Percentiles rank a stretch among this genome's conserved stretches.
phyloP scores from a whole-genome alignment of 495 filamentous ascomycete genomes.

The Lepraria neglecta region DNA sequence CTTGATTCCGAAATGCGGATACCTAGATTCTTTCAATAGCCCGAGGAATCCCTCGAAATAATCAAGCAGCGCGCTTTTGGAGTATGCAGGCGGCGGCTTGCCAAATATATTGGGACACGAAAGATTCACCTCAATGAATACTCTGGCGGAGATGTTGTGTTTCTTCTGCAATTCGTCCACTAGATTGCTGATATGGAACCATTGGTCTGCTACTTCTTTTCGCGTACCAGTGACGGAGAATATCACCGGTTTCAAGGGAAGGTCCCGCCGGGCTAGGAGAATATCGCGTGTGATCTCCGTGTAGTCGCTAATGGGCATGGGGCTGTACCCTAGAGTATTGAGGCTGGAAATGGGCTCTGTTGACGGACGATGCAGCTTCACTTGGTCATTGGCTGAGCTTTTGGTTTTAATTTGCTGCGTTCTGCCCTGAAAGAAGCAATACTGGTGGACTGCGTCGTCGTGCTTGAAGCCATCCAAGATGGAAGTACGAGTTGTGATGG shows the following conservation, averaged over 20 bases:
- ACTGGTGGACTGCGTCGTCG: slow-evolving; percentile 41
- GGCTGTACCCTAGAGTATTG: slow-evolving; percentile 43
- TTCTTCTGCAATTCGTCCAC: too few species aligned
- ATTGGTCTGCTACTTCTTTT: slow-evolving; percentile 35
- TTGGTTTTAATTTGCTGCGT: neutral
- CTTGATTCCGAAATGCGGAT: slow-evolving; percentile 55
- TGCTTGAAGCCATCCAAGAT: slow-evolving; percentile 55
- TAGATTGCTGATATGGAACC: too few species aligned
- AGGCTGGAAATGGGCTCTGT: slow-evolving; percentile 31
- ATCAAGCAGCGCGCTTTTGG: slow-evolving; percentile 34
- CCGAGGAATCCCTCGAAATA: slow-evolving; percentile 45
- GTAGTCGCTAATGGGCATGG: slow-evolving; percentile 24
- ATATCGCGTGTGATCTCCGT: too few species aligned
- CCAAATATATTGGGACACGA: slow-evolving; percentile 65
- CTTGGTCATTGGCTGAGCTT: too few species aligned
- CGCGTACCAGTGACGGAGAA: slow-evolving; percentile 61
- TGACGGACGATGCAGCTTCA: too few species aligned
- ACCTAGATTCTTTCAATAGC: neutral
- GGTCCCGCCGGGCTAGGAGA: too few species aligned
- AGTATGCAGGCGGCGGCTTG: slow-evolving; percentile 63
- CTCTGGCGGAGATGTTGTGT: neutral
- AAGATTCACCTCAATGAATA: slow-evolving; percentile 62
- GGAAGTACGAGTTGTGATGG: slow-evolving; percentile 62
- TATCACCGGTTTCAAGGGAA: slow-evolving; percentile 50
- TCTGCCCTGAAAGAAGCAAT: slow-evolving; percentile 35